These are phyloP conservation scores for Leccinum incarnatum DNA, from an alignment of 768 basidiomycete genomes.

Conservation along the genomic window DNA sequence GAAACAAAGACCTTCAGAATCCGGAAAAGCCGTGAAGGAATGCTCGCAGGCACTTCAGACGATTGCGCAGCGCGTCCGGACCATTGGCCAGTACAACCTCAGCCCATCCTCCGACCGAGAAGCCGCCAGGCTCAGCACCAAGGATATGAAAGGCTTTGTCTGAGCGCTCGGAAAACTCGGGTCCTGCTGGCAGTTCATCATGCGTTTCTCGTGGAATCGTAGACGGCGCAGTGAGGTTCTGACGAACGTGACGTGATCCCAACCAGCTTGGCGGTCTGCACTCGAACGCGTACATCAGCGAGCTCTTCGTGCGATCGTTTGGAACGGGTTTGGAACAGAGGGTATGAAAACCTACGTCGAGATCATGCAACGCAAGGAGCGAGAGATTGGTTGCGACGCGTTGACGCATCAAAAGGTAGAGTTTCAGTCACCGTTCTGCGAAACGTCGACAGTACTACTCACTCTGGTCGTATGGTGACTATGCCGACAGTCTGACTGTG, in stretches of 20 bases:
- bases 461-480: constrained; percentile 62
- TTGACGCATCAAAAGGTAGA: constrained; percentile 93
- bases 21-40: too few species aligned
- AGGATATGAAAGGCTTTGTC: constrained; percentile 84
- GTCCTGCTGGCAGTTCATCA: constrained; percentile 99
- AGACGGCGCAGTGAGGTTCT: not conserved
- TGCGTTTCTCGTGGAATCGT: constrained; percentile 36
- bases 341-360: constrained; percentile 99
- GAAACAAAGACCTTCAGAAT: too few species aligned
- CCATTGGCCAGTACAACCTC: constrained; percentile 96
- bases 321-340: constrained; percentile 58
- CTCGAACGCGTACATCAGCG: constrained; percentile 95
- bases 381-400: constrained; percentile 94
- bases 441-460: constrained; percentile 3
- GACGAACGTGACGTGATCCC: constrained; percentile 1
- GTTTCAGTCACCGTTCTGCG: not conserved
- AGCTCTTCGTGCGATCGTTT: constrained; percentile 74
- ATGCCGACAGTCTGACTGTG: constrained; percentile 80
- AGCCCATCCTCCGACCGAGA: constrained; percentile 94
- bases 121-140: constrained; percentile 81
- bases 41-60: too few species aligned
- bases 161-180: constrained; percentile 67
- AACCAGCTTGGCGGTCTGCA: constrained; percentile 89
- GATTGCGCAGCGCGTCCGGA: constrained; percentile 60
- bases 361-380: constrained; percentile 86